Base-by-base conservation (phyloP, 1,139 yeast genomes). In the Debaryomyces sp. region DNA sequence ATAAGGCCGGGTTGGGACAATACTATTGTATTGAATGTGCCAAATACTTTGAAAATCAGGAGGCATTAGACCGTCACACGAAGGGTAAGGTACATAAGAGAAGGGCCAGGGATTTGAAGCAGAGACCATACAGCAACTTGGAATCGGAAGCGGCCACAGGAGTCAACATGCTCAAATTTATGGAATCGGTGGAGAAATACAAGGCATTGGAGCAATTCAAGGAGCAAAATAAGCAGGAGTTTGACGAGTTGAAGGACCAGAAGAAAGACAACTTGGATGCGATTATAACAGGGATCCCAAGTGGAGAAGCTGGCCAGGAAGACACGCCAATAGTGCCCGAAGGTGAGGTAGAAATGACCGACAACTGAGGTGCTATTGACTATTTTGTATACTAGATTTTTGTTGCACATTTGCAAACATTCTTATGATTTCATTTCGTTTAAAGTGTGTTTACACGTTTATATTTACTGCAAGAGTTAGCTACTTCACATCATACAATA, bases 111-210 rank as follows among this genome's bases (percentile, higher is more conserved):
- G 87, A 84, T 45, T 73, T 94, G 57, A 82, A 79, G 50, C 83
- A 78, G 47, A 85, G 87, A 47, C 97, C 98, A 6, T 94, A 92
- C 64, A 85, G 97, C 5, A 85, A 81, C 45, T 82, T 88, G 54
- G 98, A 92, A 63, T 87, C 96, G 33, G 91, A 90, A 61, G 96
- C 97, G 36, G 97, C 96, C 1, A 80, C 87, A 0, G 98, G 98
- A 2, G 74, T 80, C 26, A 86, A 89, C 64, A 75, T 91, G 67
- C 75, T 75, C 44, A 85, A 81, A 65, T 92, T 84, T 63, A 65
- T 86, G 59, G 75, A 77, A 49, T 76, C 82, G 47, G 89, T 86
- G 26, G 85, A 85, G 53, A 73, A 80, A 57, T 78, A 77, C 58
- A 79, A 78, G 64, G 66, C 65, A 45, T 54, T 67, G 46, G 80